Evolutionary conservation across 2,329 filamentous ascomycete species (phyloP).

Genomic region (Diaporthe ilicicola): DNA sequence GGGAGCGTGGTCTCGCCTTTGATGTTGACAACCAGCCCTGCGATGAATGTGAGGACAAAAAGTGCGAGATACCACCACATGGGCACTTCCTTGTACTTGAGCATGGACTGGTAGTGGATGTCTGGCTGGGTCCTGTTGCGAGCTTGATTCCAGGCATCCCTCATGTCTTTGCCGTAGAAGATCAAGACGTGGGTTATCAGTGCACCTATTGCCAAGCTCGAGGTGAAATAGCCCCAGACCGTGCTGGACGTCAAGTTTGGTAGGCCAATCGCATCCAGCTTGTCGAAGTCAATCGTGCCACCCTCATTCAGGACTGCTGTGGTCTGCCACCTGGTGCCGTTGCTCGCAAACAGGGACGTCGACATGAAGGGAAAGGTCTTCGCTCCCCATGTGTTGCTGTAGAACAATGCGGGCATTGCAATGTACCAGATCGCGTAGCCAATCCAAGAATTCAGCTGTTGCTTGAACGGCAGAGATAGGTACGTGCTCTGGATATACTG

Average conservation of each 20-base stretch:
- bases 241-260: neutral
- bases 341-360: constrained; percentile 5
- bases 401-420: constrained; percentile 35
- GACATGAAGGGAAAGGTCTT: constrained; percentile 53
- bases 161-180: constrained; percentile 5
- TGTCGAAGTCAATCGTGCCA: neutral
- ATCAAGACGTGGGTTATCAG: neutral
- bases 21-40: neutral
- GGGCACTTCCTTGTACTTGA: constrained; percentile 9
- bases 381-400: constrained; percentile 51
- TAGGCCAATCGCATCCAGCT: neutral
- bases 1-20: constrained; percentile 8
- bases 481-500: constrained; percentile 15
- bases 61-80: constrained; percentile 15
- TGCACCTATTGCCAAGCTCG: constrained; percentile 2
- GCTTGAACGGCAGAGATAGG: constrained; percentile 2
- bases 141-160: neutral
- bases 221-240: constrained; percentile 9
- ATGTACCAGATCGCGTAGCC: constrained; percentile 6
- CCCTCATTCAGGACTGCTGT: neutral
- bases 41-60: neutral
- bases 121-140: neutral
- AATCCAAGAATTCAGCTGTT: constrained; percentile 5
- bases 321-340: constrained; percentile 8
- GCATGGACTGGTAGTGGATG: constrained; percentile 1